Conservation (phyloP, 2,329 filamentous ascomycete species). For the Ophiosphaerella herpotricha region DNA sequence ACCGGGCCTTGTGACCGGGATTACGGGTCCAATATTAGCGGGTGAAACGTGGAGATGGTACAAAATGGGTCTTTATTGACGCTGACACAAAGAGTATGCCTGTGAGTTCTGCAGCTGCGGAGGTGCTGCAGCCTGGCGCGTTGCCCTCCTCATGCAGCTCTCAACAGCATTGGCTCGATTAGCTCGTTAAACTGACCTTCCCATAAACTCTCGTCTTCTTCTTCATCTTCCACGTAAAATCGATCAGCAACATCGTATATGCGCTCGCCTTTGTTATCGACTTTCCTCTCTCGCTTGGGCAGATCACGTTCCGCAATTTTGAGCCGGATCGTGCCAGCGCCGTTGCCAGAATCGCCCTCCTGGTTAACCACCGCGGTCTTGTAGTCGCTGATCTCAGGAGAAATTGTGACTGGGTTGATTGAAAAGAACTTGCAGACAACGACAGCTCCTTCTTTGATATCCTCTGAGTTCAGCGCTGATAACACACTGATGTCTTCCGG, state of each 20-base stretch:
- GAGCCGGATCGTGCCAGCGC: conserved; percentile 62
- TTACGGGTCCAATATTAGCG: not conserved
- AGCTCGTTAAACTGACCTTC: conserved; percentile 34
- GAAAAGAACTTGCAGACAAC: conserved; percentile 69
- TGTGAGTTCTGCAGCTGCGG: not conserved
- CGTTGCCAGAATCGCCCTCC: conserved; percentile 48
- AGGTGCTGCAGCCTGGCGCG: not conserved
- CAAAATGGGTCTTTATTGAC: conserved; percentile 1
- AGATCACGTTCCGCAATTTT: conserved; percentile 72
- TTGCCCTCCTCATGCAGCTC: conserved; percentile 17
- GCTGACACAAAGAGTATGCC: not conserved
- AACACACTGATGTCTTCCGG: conserved; percentile 63
- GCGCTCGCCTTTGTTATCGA: conserved; percentile 72
- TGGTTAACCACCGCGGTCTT: conserved; percentile 66
- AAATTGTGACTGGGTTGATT: conserved; percentile 64
- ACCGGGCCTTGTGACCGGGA: not conserved
- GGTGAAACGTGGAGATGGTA: not conserved
- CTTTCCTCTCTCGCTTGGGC: conserved; percentile 59
- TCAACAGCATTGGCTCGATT: conserved; percentile 34
- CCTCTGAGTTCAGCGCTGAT: conserved; percentile 53
- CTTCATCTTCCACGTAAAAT: conserved; percentile 31
- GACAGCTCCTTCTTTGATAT: conserved; percentile 63
- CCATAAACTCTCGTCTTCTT: conserved; percentile 32
- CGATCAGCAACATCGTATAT: conserved; percentile 68
- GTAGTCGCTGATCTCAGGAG: conserved; percentile 66